Conservation (phyloP, 352 stramenopile species). For the Globisporangium solare region DNA sequence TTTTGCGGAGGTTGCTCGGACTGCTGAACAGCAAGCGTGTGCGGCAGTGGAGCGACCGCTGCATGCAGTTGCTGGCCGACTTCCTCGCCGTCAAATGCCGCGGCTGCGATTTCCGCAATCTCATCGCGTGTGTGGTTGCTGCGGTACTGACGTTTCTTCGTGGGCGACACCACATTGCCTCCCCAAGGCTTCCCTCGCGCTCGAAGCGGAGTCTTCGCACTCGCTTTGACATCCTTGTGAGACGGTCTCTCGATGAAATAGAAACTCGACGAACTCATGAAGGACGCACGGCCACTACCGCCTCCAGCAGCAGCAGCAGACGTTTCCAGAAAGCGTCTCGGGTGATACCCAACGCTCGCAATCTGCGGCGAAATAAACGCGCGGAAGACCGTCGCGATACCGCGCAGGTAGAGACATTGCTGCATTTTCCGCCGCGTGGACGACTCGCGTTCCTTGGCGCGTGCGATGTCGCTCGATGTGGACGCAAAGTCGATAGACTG, state of each 20-base stretch:
- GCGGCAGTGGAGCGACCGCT: no score
- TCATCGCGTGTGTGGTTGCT: conserved; percentile 17
- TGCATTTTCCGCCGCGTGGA: conserved; percentile 38
- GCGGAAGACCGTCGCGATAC: conserved; percentile 37
- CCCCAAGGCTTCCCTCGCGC: not conserved
- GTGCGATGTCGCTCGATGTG: conserved; percentile 24
- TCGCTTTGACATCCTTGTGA: conserved; percentile 9
- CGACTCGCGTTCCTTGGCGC: conserved; percentile 24
- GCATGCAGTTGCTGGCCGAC: not conserved
- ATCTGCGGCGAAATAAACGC: conserved; percentile 42
- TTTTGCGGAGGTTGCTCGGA: not conserved
- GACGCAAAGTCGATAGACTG: conserved; percentile 40
- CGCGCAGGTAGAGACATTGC: conserved; percentile 56
- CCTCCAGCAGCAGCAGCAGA: not conserved
- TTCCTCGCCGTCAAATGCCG: not conserved
- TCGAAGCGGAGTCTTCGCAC: conserved; percentile 1
- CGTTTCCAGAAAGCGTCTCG: conserved; percentile 21
- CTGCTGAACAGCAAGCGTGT: no score
- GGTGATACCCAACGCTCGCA: conserved; percentile 35
- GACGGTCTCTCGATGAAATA: conserved; percentile 10
- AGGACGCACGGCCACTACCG: not conserved
- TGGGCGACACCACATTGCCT: not conserved
- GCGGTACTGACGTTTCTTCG: conserved; percentile 16
- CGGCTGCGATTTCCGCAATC: conserved; percentile 8
- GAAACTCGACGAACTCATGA: not conserved